These are phyloP conservation scores for Rubus parviflorus DNA, from an alignment of 306 rosid species.

Conservation along the genomic window DNA sequence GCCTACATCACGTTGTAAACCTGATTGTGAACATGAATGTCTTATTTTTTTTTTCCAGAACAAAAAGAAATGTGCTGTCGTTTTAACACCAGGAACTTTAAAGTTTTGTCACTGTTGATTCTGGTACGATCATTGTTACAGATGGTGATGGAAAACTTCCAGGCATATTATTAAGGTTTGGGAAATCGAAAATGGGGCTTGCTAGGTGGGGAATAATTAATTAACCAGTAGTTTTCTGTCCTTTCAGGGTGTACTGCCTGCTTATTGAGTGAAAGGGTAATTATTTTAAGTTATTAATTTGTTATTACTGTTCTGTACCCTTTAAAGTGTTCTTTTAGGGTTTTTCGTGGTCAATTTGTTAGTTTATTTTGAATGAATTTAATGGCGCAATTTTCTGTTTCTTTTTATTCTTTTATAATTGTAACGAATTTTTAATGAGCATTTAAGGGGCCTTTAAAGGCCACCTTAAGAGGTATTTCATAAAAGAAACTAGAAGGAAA, in stretches of 20 bases:
- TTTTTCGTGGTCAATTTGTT: background rate
- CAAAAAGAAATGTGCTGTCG: conserved; percentile 26
- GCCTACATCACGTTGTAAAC: conserved; percentile 24
- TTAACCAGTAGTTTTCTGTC: background rate
- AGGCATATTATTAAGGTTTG: conserved; percentile 9
- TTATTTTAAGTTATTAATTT: background rate
- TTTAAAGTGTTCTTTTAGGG: background rate
- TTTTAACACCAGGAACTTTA: conserved; percentile 59
- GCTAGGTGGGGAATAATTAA: background rate
- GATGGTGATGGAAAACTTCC: conserved; percentile 53
- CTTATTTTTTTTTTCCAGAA: background rate
- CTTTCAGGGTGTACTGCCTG: conserved; percentile 1
- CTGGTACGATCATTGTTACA: conserved; percentile 47
- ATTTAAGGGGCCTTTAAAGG: background rate
- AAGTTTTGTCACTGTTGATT: conserved; percentile 39
- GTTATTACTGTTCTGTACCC: background rate
- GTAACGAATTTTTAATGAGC: background rate
- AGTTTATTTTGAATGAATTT: background rate
- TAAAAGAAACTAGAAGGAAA: background rate
- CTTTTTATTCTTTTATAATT: background rate
- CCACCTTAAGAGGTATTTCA: background rate
- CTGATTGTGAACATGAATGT: conserved; percentile 34
- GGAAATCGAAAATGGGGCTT: conserved; percentile 31
- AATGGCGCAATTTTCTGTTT: background rate
- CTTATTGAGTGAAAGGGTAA: background rate